These are phyloP conservation scores for Didymosphaeria variabile DNA, from an alignment of 2,329 filamentous ascomycete genomes.

Conservation along the genomic window DNA sequence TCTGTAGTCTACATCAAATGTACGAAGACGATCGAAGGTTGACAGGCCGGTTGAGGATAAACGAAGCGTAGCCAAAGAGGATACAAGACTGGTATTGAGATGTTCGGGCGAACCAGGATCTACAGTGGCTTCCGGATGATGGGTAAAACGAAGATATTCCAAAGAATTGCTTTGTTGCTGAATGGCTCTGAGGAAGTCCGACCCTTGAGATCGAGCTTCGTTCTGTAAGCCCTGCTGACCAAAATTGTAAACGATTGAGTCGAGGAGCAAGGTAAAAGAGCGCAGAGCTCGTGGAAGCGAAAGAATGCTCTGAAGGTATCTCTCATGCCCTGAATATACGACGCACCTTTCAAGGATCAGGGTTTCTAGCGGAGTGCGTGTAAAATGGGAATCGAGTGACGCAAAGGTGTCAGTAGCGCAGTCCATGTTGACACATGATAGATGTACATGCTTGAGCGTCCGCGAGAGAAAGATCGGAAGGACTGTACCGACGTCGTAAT, in stretches of 20 bases:
- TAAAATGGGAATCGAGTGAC: not conserved
- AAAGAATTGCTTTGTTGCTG: conserved; percentile 3
- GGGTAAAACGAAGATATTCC: not conserved
- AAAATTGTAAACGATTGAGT: not conserved
- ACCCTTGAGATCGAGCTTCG: not conserved
- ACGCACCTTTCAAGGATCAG: conserved; percentile 13
- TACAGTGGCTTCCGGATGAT: not conserved
- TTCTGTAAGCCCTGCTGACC: not conserved
- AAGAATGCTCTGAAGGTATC: conserved; percentile 4
- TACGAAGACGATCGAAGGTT: not conserved
- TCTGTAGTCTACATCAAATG: not conserved
- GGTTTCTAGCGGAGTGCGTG: conserved; percentile 14
- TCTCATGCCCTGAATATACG: not conserved
- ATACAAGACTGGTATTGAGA: no score
- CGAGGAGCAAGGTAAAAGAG: conserved; percentile 6
- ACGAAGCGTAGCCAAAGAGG: not conserved
- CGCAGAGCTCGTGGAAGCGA: conserved; percentile 10
- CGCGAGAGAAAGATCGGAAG: conserved; percentile 6
- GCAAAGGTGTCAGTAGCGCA: not conserved
- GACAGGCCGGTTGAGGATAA: not conserved
- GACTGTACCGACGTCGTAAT: not conserved
- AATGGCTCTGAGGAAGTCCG: not conserved
- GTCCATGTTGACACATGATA: conserved; percentile 7
- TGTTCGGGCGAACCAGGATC: not conserved
- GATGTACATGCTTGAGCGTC: conserved; percentile 3